Base-by-base conservation (phyloP, 768 basidiomycete genomes). In the Psilocybe cyanescens region DNA sequence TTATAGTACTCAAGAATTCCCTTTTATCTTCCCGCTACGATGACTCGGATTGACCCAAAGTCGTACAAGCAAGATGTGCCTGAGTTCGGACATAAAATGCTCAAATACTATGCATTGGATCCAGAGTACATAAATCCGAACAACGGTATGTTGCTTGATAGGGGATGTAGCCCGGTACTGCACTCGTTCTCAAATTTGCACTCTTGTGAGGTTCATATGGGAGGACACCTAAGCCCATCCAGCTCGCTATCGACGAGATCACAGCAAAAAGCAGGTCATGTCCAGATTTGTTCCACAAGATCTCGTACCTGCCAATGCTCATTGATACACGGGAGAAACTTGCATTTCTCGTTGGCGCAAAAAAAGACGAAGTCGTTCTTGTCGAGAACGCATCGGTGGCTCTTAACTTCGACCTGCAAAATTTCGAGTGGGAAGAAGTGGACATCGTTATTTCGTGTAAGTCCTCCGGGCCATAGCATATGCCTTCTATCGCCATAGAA, bases 361-460 rank as follows among this genome's bases (percentile, higher is more conserved):
- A 81, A 0, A 67, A 65, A 12, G 81, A 88, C 50, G 89, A 90
- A 67, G 76, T 83, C n/a, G 85, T 89, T 17, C 72, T 86, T 9
- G 82, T 88, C 0, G 73, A 81, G 0, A 91, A 91, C 65, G 82
- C 89, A 0, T 87, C 87, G 0, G 79, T 83, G 63, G 90, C 84
- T 3, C 65, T 94, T 33, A 86, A 87, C 65, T 90, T 86, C 8
- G 76, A 94, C 54, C 69, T 92, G 33, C 75, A 81, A 50, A 92
- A 92, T 60, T 78, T 95, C 31, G 76, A 81, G 41, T 92, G 89
- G 90, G 76, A 82, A 39, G 70, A 83, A 51, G 86, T 83, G 0
- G 92, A 95, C 71, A 74, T 90, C 7, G 78, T 95, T 55, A 74
- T 93, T 48, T 77, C 73, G 12, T 84, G 89, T 90, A 68, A 47